A percentile compares a stretch with the other conserved stretches of the same genome.
Conservation (phyloP, 805 yeast species). For the Candida montana region DNA sequence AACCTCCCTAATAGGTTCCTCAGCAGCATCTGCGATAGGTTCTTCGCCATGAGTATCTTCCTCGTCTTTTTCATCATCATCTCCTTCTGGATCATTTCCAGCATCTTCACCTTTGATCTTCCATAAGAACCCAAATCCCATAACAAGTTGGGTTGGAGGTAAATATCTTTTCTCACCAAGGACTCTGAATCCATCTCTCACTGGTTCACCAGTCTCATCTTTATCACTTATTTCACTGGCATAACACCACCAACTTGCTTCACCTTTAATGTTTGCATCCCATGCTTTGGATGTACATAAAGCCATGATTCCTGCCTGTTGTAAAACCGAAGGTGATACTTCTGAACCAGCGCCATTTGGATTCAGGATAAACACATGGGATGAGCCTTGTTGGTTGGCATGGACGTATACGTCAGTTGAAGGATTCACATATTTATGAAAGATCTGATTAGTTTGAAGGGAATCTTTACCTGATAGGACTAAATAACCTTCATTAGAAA, state of each 20-base stretch:
- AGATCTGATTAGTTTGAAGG: conserved; percentile 74
- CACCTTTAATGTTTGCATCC: conserved; percentile 62
- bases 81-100: conserved; percentile 6
- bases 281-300: conserved; percentile 81
- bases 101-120: conserved; percentile 46
- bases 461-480: conserved; percentile 84
- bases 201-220: conserved; percentile 53
- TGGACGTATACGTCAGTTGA: conserved; percentile 68
- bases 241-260: conserved; percentile 79
- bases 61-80: neutral
- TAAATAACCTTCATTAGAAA: conserved; percentile 83
- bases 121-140: conserved; percentile 88
- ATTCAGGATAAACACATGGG: conserved; percentile 76
- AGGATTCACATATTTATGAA: conserved; percentile 71
- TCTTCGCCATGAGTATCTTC: conserved; percentile 6
- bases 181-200: conserved; percentile 61
- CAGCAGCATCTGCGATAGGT: no score
- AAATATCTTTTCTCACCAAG: conserved; percentile 50
- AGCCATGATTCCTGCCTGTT: conserved; percentile 88
- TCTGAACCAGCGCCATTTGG: conserved; percentile 57
- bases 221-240: conserved; percentile 66
- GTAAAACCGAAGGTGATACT: conserved; percentile 79
- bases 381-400: conserved; percentile 68
- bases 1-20: conserved; percentile 13
- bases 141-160: conserved; percentile 77